Percentiles rank a stretch among this genome's conserved stretches.
phyloP scores from a whole-genome alignment of 2,329 filamentous ascomycete genomes.

The Diaporthe sp. region DNA sequence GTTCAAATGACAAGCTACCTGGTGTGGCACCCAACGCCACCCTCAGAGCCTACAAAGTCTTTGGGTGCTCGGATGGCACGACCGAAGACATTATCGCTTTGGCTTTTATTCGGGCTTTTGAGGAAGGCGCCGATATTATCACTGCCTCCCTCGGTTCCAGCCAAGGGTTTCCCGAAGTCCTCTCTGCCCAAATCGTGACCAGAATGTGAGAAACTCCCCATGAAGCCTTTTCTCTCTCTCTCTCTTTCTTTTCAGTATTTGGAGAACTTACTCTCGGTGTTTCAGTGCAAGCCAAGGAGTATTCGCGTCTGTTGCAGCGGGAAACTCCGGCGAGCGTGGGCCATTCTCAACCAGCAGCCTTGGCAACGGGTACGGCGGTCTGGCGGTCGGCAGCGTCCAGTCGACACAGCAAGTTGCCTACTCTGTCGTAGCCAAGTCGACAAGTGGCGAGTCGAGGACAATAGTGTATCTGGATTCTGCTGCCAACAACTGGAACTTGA shows the following conservation, averaged over 20 bases:
- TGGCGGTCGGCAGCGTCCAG: conserved; percentile 28
- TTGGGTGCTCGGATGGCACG: conserved; percentile 9
- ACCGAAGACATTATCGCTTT: conserved; percentile 6
- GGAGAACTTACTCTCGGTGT: not conserved
- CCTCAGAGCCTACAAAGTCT: conserved; percentile 4
- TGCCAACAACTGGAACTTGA: conserved; percentile 15
- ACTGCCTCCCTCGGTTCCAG: conserved; percentile 8
- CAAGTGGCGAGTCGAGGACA: conserved; percentile 13
- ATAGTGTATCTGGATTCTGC: not conserved
- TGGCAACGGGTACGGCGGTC: conserved; percentile 10
- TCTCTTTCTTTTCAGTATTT: no score
- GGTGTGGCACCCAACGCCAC: conserved; percentile 1
- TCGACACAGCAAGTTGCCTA: conserved; percentile 13
- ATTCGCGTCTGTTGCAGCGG: not conserved
- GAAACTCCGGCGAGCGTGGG: not conserved
- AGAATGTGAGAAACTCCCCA: not conserved
- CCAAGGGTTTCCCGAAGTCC: conserved; percentile 8
- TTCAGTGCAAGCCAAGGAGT: not conserved
- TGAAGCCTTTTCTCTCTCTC: no score
- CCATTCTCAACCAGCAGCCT: conserved; percentile 20
- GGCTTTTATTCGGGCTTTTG: conserved; percentile 6
- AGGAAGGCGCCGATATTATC: conserved; percentile 10
- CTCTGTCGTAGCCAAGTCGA: conserved; percentile 13
- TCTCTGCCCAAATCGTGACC: not conserved
- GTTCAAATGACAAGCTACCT: not conserved